phyloP scores from a whole-genome alignment of 331 rosid species.

The Arachis monticola region DNA sequence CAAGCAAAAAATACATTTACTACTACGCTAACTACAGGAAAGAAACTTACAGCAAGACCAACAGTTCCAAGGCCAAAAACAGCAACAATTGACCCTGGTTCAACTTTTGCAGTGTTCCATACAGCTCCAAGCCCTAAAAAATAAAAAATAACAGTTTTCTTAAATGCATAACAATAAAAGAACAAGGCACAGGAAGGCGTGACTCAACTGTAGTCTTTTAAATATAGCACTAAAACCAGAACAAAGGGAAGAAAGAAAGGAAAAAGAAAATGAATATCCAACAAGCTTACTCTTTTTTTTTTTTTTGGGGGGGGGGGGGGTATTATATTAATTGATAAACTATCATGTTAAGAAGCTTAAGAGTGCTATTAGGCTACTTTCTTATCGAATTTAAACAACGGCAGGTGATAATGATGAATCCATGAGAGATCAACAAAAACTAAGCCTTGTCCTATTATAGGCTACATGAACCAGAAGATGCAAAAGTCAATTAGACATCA shows the following conservation, averaged over 20 bases:
- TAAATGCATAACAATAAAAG: background rate
- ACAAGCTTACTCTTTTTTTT: no score
- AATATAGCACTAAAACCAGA: no score
- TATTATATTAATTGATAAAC: constrained; percentile 1
- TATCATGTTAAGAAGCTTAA: background rate
- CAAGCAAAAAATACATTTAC: constrained; percentile 20
- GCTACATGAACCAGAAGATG: no score
- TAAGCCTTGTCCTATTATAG: no score
- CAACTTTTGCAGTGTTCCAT: constrained; percentile 91
- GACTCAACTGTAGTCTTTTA: constrained; percentile 9
- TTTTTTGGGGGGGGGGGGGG: no score
- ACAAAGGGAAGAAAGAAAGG: no score
- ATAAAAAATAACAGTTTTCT: background rate
- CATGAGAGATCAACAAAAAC: constrained; percentile 10
- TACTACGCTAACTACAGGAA: background rate
- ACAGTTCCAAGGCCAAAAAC: constrained; percentile 97
- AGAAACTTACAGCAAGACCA: constrained; percentile 89
- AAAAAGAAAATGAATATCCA: no score
- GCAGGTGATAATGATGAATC: background rate
- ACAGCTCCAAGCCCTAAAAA: constrained; percentile 80
- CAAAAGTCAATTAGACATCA: no score
- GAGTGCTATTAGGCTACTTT: background rate
- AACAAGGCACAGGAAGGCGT: background rate
- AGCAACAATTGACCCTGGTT: constrained; percentile 89
- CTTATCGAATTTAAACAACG: constrained; percentile 10